Conservation (phyloP, 2,329 filamentous ascomycete species). For the Aspergillus sp. region DNA sequence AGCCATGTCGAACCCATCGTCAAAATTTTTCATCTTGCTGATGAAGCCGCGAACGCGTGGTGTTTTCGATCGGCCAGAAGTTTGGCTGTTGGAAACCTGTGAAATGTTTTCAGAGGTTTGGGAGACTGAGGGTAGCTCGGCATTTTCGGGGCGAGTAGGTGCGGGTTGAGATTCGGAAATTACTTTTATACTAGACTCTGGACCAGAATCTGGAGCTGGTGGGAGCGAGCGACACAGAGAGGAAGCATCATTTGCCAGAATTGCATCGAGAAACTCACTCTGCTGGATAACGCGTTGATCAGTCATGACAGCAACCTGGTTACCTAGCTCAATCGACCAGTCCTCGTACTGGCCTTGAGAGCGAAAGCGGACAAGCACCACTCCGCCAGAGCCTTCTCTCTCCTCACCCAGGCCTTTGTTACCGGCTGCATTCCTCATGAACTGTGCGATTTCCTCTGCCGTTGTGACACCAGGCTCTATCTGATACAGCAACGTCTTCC, state of each 20-base stretch:
- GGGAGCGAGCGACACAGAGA: conserved; percentile 61
- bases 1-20: conserved; percentile 49
- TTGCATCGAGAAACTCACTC: conserved; percentile 84
- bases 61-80: conserved; percentile 13
- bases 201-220: conserved; percentile 48
- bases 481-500: conserved; percentile 67
- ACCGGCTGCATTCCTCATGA: conserved; percentile 66
- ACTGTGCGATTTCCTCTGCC: conserved; percentile 69
- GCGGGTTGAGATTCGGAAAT: background rate
- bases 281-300: conserved; percentile 81
- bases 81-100: conserved; percentile 6
- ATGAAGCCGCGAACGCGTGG: conserved; percentile 25
- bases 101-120: conserved; percentile 4
- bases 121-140: background rate
- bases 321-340: conserved; percentile 67
- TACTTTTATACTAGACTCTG: conserved; percentile 31
- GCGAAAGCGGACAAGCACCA: conserved; percentile 70
- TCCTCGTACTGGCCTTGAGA: conserved; percentile 51
- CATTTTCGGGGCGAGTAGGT: background rate
- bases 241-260: conserved; percentile 71
- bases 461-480: conserved; percentile 58
- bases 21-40: conserved; percentile 66
- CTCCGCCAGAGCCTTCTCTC: conserved; percentile 57
- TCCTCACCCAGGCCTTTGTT: conserved; percentile 62
- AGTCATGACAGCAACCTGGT: conserved; percentile 61